phyloP scores from a whole-genome alignment of 1,139 yeast species.

The Geotrichum australiense region DNA sequence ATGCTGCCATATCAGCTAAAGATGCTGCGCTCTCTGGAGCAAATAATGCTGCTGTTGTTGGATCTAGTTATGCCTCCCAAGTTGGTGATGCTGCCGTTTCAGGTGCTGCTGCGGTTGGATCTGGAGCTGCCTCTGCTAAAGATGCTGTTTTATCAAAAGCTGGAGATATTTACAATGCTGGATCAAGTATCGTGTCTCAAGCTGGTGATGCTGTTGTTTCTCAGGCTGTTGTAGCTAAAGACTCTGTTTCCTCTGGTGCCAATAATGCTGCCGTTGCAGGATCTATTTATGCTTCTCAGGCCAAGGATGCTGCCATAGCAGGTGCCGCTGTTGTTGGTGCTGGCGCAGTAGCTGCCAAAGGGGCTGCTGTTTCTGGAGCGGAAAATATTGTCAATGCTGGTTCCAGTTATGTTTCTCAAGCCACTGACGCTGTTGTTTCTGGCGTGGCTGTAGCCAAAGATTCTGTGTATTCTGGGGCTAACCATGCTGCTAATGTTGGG shows the following conservation, averaged over 20 bases:
- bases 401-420: background rate
- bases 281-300: too few relatives aligned
- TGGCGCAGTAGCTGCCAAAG: too few relatives aligned
- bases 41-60: background rate
- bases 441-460: background rate
- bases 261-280: background rate
- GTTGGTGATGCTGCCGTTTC: background rate
- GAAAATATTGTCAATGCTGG: background rate
- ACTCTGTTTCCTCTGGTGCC: background rate
- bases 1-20: background rate
- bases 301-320: background rate
- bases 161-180: too few relatives aligned
- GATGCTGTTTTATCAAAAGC: background rate
- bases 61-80: background rate
- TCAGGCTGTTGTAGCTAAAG: background rate
- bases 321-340: background rate
- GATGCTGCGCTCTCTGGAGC: background rate
- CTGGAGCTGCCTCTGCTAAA: background rate
- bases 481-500: background rate
- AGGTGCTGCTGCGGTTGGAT: background rate
- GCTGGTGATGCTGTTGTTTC: background rate
- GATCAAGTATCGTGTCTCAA: too few relatives aligned
- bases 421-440: background rate
- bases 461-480: background rate
- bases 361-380: too few relatives aligned